phyloP scores from a whole-genome alignment of 2,329 filamentous ascomycete genomes.

The Xylariaceae sp. region DNA sequence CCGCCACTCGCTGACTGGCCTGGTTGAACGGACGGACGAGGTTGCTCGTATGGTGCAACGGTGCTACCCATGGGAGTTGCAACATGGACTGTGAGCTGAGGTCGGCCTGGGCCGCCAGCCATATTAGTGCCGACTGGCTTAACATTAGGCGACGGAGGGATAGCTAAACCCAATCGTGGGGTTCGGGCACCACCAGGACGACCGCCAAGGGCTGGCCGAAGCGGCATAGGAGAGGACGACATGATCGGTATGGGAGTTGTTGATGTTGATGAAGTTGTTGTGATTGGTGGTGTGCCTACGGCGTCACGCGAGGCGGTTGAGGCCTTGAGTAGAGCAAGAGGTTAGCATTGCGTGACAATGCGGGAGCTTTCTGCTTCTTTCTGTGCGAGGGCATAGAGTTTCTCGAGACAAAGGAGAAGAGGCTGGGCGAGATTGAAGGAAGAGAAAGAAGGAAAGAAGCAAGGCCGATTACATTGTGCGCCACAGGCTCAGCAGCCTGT shows the following conservation, averaged over 20 bases:
- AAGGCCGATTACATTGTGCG: slow-evolving; percentile 40
- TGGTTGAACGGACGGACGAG: slow-evolving; percentile 58
- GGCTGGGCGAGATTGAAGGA: slow-evolving; percentile 2
- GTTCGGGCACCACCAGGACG: slow-evolving; percentile 68
- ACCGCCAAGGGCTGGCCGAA: slow-evolving; percentile 80
- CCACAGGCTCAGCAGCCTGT: slow-evolving; percentile 37
- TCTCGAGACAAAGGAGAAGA: background rate
- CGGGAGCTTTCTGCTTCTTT: slow-evolving; percentile 7
- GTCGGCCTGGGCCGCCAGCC: slow-evolving; percentile 54
- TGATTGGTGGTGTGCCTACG: too few relatives aligned
- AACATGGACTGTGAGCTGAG: slow-evolving; percentile 78
- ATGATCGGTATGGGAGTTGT: slow-evolving; percentile 60
- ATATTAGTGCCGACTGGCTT: slow-evolving; percentile 72
- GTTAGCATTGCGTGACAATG: slow-evolving; percentile 39
- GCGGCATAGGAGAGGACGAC: slow-evolving; percentile 79
- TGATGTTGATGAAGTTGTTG: slow-evolving; percentile 34
- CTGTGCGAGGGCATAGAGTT: background rate
- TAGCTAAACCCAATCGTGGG: slow-evolving; percentile 85
- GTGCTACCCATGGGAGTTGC: slow-evolving; percentile 88
- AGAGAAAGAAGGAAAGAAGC: slow-evolving; percentile 5
- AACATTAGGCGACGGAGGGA: slow-evolving; percentile 83
- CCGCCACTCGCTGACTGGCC: slow-evolving; percentile 75
- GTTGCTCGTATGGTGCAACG: slow-evolving; percentile 73
- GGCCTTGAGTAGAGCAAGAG: slow-evolving; percentile 33
- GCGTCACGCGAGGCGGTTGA: slow-evolving; percentile 36